Evolutionary conservation across 2,329 filamentous ascomycete genomes (phyloP).

Genomic region (Triangularia setosa): DNA sequence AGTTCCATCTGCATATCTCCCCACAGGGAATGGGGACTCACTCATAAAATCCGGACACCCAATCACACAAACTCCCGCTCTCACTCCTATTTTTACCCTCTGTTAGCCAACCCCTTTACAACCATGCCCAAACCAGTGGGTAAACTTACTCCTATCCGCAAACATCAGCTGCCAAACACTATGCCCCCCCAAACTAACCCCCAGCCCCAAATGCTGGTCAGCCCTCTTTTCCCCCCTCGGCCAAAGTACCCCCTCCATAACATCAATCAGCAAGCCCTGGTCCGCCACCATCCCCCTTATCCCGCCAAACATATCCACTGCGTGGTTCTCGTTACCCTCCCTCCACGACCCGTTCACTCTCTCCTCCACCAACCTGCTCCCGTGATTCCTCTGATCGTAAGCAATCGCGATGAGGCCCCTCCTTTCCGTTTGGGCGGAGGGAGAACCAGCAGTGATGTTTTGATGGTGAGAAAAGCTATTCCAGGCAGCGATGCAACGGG

Average conservation of each 20-base stretch:
- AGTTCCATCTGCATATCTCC: not conserved
- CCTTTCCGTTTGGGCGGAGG: conserved; percentile 18
- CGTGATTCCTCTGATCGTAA: conserved; percentile 94
- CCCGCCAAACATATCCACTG: conserved; percentile 84
- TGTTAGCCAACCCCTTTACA: no score
- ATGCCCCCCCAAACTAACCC: conserved; percentile 84
- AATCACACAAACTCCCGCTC: conserved; percentile 74
- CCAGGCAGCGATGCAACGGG: conserved; percentile 66
- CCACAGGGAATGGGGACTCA: conserved; percentile 16
- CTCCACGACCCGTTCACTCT: conserved; percentile 75
- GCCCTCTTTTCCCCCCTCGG: conserved; percentile 39
- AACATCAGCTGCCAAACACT: conserved; percentile 80
- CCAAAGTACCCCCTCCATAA: conserved; percentile 69
- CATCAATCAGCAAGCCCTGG: conserved; percentile 62
- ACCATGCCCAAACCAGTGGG: no score
- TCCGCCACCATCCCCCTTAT: conserved; percentile 73
- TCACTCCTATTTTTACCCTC: no score
- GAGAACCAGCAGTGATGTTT: not conserved
- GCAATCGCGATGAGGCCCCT: conserved; percentile 72
- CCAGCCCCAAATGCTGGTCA: conserved; percentile 69
- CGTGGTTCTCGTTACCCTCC: conserved; percentile 73
- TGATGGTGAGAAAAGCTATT: conserved; percentile 40
- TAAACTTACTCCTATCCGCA: conserved; percentile 71
- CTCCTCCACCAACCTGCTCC: conserved; percentile 63
- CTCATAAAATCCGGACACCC: conserved; percentile 84